These are phyloP conservation scores for Dactylellina haptotyla DNA, from an alignment of 2,329 filamentous ascomycete species.

Conservation along the genomic window DNA sequence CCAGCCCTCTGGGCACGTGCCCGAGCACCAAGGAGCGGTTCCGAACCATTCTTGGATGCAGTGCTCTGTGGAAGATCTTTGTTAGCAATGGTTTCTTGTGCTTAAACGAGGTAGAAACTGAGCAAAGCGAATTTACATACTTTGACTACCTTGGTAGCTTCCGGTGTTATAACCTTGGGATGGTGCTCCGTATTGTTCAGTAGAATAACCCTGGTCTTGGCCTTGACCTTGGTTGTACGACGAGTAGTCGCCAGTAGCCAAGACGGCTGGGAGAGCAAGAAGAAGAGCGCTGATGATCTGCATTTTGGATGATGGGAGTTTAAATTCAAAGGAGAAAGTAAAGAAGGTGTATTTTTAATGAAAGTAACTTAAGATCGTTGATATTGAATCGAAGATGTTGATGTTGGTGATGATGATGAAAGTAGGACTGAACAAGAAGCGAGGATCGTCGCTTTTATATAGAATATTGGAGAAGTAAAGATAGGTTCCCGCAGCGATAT, in stretches of 20 bases:
- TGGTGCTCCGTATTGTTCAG: too few relatives aligned
- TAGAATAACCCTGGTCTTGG: background rate
- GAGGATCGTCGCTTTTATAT: background rate
- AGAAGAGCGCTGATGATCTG: slow-evolving; percentile 29
- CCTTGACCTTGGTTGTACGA: background rate
- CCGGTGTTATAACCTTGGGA: too few relatives aligned
- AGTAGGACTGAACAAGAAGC: background rate
- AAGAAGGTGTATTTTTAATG: background rate
- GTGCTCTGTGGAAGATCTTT: slow-evolving; percentile 13
- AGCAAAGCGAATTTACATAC: background rate
- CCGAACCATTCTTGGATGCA: slow-evolving; percentile 53
- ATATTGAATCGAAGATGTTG: background rate
- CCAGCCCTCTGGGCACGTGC: slow-evolving; percentile 46
- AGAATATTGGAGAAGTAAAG: background rate
- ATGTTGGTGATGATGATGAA: slow-evolving; percentile 1
- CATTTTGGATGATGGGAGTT: slow-evolving; percentile 20
- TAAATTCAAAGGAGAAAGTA: background rate
- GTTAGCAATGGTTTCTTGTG: slow-evolving; percentile 21
- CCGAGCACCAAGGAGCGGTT: slow-evolving; percentile 45
- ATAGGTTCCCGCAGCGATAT: background rate
- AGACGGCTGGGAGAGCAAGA: slow-evolving; percentile 18
- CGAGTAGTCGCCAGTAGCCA: slow-evolving; percentile 17
- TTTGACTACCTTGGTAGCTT: background rate
- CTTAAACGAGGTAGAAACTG: background rate
- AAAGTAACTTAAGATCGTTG: background rate